phyloP scores from a whole-genome alignment of 106 monocot species.

The Triglochin maritima region DNA sequence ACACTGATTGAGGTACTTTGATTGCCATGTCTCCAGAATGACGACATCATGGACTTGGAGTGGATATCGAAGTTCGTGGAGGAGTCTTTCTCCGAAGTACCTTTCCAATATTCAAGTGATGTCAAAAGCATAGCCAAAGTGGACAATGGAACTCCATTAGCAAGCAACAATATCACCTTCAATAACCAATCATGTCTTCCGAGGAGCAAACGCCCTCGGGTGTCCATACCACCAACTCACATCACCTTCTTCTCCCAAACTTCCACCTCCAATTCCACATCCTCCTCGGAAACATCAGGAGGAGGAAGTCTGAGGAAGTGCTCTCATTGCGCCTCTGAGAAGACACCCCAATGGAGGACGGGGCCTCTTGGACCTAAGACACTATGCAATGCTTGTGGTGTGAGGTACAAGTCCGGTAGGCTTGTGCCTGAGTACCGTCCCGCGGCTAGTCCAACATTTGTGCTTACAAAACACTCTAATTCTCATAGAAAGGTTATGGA shows the following conservation, averaged over 20 bases:
- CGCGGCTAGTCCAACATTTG: constrained; percentile 76
- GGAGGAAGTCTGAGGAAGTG: constrained; percentile 40
- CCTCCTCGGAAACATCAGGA: constrained; percentile 9
- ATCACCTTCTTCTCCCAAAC: constrained; percentile 21
- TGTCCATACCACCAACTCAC: not conserved
- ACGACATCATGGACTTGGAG: constrained; percentile 85
- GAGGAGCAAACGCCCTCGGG: constrained; percentile 51
- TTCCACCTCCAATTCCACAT: constrained; percentile 33
- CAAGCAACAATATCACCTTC: no score
- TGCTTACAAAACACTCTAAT: constrained; percentile 89
- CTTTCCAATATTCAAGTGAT: constrained; percentile 8
- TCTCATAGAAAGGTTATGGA: constrained; percentile 91
- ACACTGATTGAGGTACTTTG: no score
- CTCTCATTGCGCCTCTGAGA: constrained; percentile 87
- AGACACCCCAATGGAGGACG: constrained; percentile 93
- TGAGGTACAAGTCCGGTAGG: constrained; percentile 69
- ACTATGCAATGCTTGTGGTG: constrained; percentile 86
- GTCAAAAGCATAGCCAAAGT: no score
- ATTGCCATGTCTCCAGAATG: constrained; percentile 20
- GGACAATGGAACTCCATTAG: no score
- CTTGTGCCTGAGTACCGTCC: constrained; percentile 86
- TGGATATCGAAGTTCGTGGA: constrained; percentile 94
- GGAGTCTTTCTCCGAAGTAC: constrained; percentile 68
- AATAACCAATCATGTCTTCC: constrained; percentile 19
- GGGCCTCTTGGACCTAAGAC: constrained; percentile 91